Evolutionary conservation across 306 rosid genomes (phyloP).

Genomic region (Medicago ruthenica): DNA sequence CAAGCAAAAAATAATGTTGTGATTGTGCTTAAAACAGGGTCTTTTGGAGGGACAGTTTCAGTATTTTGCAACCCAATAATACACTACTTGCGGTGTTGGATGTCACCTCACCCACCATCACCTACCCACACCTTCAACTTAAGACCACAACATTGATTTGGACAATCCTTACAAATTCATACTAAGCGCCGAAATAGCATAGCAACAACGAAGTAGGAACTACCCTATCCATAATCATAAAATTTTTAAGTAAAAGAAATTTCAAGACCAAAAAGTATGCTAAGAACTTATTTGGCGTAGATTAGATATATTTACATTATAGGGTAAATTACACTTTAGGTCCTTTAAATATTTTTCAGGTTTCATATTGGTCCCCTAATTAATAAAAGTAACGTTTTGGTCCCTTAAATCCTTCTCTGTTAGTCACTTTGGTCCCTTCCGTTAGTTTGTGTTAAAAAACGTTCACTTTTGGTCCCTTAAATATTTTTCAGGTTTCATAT

Average conservation of each 20-base stretch:
- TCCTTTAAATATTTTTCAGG: too few species aligned
- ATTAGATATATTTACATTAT: too few species aligned
- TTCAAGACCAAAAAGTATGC: not conserved
- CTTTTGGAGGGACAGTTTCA: constrained; percentile 47
- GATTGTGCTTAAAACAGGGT: constrained; percentile 43
- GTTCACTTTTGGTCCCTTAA: too few species aligned
- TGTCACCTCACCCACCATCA: constrained; percentile 54
- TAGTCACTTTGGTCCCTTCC: too few species aligned
- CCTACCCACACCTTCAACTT: constrained; percentile 16
- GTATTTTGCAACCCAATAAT: constrained; percentile 40
- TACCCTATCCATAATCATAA: not conserved
- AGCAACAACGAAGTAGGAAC: not conserved
- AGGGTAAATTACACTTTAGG: too few species aligned
- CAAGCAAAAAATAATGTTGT: constrained; percentile 29
- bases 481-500: too few species aligned
- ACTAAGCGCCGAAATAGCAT: constrained; percentile 1
- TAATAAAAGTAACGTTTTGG: too few species aligned
- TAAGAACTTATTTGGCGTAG: too few species aligned
- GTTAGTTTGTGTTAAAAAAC: too few species aligned
- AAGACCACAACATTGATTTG: constrained; percentile 43
- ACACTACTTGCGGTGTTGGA: constrained; percentile 49
- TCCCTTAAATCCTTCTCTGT: too few species aligned
- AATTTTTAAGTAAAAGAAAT: too few species aligned
- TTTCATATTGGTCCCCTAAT: too few species aligned
- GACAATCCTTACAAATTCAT: constrained; percentile 25